Base-by-base conservation (phyloP, 805 yeast genomes). In the Candida arabinofermentans region DNA sequence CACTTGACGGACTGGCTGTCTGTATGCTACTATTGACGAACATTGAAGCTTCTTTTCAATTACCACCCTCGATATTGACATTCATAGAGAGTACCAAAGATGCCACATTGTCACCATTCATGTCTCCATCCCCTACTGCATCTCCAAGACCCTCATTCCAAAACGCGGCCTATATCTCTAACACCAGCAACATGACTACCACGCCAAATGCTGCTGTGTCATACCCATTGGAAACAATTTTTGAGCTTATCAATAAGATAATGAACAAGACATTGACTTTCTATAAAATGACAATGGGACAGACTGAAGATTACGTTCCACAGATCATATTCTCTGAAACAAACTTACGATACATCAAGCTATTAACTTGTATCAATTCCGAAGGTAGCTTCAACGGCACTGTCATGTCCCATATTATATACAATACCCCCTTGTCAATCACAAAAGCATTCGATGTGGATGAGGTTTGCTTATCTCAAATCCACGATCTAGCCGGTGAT, bases 1-100 rank as follows among this genome's bases (percentile, higher is more conserved):
- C 96, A 0, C 58, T 91, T n/a, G 96, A 89, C 51, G 87, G 90
- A 0, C 65, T 89, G 9, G 84, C 83, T 0, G 78, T 86, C 1
- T 76, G 86, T 44, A 59, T 83, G 31, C 59, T 83, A 5, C 60
- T 89, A 40, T 66, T 86, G 37, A 71, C 82, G 10, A 79, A 70
- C 51, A 59, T 83, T 13, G 79, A 74, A 22, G 65, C 71, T 2
- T 74, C 81, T 0, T 74, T 72, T 43, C 78, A 71, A 39, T 54
- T 76, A 30, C 76, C 76, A 5, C 62, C 69, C 36, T 51, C 56
- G 44, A 44, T 62, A 4, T 41, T 41, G 5, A 23, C 57, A 3
- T 37, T 61, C 2, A 35, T 64, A 2, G 60, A 54, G 22, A 34
- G 41, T n/a, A 31, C 53, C 43, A 48, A 66, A 49, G 58, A 52